A percentile compares a stretch with the other conserved stretches of the same genome.
phyloP scores from a whole-genome alignment of 345 rosid genomes.

The Barbarea vulgaris region DNA sequence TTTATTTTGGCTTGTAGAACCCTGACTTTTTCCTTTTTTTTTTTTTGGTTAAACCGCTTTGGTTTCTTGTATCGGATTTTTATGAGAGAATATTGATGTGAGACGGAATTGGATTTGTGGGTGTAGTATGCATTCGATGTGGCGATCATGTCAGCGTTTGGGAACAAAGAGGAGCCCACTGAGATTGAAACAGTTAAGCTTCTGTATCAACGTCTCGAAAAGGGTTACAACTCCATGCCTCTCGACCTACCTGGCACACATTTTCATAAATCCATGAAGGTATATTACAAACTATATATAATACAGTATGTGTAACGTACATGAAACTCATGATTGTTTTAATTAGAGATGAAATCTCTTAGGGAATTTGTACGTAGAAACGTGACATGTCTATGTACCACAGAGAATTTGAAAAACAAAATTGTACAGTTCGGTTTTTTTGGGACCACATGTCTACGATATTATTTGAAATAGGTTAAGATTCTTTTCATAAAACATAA shows the following conservation, averaged over 20 bases:
- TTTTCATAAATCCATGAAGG: constrained; percentile 82
- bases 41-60: background rate
- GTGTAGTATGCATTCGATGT: constrained; percentile 91
- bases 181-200: constrained; percentile 65
- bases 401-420: background rate
- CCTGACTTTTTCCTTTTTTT: background rate
- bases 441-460: constrained; percentile 26
- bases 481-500: constrained; percentile 36
- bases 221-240: constrained; percentile 96
- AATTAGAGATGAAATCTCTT: background rate
- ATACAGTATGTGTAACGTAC: background rate
- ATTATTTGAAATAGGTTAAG: constrained; percentile 28
- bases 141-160: constrained; percentile 84
- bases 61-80: background rate
- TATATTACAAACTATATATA: constrained; percentile 7
- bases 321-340: background rate
- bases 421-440: background rate
- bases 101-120: constrained; percentile 17
- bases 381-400: constrained; percentile 9
- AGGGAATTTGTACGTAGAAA: constrained; percentile 3
- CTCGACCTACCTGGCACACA: constrained; percentile 82
- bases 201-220: constrained; percentile 71
- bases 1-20: background rate
- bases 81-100: constrained; percentile 2
- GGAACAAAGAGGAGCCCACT: constrained; percentile 51